Base-by-base conservation (phyloP, 768 basidiomycete species). In the Butyriboletus loyo region DNA sequence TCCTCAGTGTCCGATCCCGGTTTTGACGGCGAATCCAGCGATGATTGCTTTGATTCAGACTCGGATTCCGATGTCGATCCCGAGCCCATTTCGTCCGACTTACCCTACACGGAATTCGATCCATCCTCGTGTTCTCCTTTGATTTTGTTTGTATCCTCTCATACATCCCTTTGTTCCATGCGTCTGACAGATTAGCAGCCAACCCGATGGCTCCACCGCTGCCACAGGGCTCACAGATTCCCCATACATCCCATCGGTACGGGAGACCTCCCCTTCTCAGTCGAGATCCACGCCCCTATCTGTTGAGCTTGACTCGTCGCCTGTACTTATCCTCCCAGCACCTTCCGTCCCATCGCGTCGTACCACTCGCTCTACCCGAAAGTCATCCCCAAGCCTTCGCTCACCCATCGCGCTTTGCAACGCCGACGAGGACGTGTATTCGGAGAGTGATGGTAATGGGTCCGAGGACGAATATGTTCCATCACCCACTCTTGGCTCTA, bases 391-490 rank as follows among this genome's bases (percentile, higher is more conserved):
- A 21, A 46, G 54, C 14, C 42, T 39, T 31, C 32, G 17, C 39
- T 43, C 27, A 7, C 45, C 49, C 31, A 34, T 38, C 27, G 39
- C 42, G 25, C 43, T 32, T 25, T 41, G 35, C 15, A 57, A 63
- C 40, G 37, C 52, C 14, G 66, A 66, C 19, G 63, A 69, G 17
- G 73, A 74, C 24, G 65, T 52, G 7, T 65, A 73, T 50, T 64
- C 63, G 27, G 70, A 77, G 39, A 71, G 72, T 54, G 72, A 73
- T n/a, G 72, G 65, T 9, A 68, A 73, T 50, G 72, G 62, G 8
- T 63, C 69, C 3, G 77, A 77, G 53, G 76, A 77, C 44, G 76
- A 79, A 53, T 79, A 81, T 53, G 21, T 73, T 25, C 77, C 80
- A 4, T 72, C 75, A 3, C 67, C 73, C 34, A 49, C 52, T 32